Evolutionary conservation across 2,329 filamentous ascomycete species (phyloP), one percentile per base, ranked within the genome.

Genomic region (Stachybotrys elegans): DNA sequence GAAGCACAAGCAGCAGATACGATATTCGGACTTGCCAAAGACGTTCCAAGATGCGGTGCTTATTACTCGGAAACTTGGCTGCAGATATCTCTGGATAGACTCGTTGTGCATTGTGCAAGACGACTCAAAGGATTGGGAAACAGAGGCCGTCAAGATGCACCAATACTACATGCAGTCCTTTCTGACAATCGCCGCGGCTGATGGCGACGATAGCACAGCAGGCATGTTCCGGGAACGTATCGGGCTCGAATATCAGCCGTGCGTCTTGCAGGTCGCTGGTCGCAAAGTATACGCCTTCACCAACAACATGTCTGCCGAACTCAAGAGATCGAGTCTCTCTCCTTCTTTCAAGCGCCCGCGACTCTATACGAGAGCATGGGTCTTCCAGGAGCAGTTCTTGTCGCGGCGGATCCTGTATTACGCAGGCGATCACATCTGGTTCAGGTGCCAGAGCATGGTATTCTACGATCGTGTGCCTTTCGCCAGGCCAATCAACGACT

Each of bases 61-160:
- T 13, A 23, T 48, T 8, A 43, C 46, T 27, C 38, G 43, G 13
- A 17, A 16, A 14, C 40, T 48, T 20, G 35, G 29, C 8, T 16
- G 40, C 6, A 27, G 23, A 5, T 43, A 48, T 19, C 27, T 45
- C 27, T 48, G 43, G 46, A 43, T 45, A n/a, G 42, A 40, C 36
- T 29, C 42, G 14, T 23, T 44, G 19, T 44, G 42, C 27, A 44
- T 44, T 40, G 23, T 44, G 11, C 42, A 44, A 29, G 42, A 44
- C 35, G 34, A 39, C 20, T 5, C 8, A 21, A 12, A n/a, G 17
- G 42, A 44, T 14, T 39, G 35, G 42, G 20, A 27, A 22, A 13
- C 4, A 5, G 20, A 44, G n/a, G n/a, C 35, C 5, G 13, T 11
- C 6, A 20, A 16, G 5, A 36, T 36, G 34, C 14, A 20, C 17